Conservation (phyloP, 352 stramenopile species). For the Phytophthora ohioensis region DNA sequence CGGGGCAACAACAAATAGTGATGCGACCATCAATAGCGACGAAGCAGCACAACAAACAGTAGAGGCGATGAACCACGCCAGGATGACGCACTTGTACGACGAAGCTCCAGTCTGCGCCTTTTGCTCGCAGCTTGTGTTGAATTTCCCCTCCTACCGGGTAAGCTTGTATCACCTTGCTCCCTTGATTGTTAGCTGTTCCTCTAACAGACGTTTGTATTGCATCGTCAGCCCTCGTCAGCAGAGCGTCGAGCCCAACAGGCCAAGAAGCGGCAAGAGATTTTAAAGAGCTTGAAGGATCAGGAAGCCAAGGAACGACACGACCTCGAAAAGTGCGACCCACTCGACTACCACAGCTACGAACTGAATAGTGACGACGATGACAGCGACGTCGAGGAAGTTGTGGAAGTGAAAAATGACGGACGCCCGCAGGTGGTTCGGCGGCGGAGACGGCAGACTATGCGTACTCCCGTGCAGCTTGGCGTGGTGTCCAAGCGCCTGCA, state of each 20-base stretch:
- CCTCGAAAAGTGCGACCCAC: conserved; percentile 51
- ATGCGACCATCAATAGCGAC: conserved; percentile 10
- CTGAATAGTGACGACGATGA: conserved; percentile 67
- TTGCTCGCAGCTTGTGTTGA: conserved; percentile 64
- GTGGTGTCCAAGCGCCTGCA: conserved; percentile 68
- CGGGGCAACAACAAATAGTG: neutral
- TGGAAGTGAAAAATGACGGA: conserved; percentile 52
- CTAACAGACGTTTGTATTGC: neutral
- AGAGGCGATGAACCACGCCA: conserved; percentile 34
- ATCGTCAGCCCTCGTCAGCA: conserved; percentile 38
- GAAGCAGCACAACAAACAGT: conserved; percentile 12
- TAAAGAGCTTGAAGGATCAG: conserved; percentile 36
- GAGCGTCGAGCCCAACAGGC: conserved; percentile 35
- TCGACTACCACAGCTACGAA: conserved; percentile 56
- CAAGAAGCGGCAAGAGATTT: conserved; percentile 23
- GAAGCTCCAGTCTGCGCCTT: conserved; percentile 66
- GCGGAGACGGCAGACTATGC: conserved; percentile 28
- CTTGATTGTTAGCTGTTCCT: neutral
- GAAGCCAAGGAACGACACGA: conserved; percentile 33
- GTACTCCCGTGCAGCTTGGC: conserved; percentile 51
- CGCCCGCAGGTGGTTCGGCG: conserved; percentile 50
- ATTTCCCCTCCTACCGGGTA: conserved; percentile 58
- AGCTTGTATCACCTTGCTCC: neutral
- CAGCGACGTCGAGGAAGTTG: conserved; percentile 56
- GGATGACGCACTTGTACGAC: conserved; percentile 66